phyloP scores from a whole-genome alignment of 2,329 filamentous ascomycete genomes.

The Zalaria obscura region DNA sequence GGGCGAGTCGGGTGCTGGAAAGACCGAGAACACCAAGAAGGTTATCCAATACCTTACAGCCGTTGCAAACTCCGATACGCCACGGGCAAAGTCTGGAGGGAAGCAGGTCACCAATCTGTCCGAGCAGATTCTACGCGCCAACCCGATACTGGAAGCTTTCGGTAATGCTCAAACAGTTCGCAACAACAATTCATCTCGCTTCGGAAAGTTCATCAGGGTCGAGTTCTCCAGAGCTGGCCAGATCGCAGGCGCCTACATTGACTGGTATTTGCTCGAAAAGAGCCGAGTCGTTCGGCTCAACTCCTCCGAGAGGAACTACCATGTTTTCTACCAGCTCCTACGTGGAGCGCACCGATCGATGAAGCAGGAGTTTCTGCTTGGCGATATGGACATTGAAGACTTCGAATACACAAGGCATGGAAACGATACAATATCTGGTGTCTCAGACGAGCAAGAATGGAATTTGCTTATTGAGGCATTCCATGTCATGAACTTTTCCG shows the following conservation, averaged over 20 bases:
- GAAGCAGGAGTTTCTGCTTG: conserved; percentile 64
- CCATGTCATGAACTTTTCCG: conserved; percentile 80
- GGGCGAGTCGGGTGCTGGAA: conserved; percentile 93
- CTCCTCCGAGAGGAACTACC: conserved; percentile 81
- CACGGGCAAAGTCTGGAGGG: conserved; percentile 43
- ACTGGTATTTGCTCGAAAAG: conserved; percentile 97
- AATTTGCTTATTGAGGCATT: conserved; percentile 82
- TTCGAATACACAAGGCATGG: conserved; percentile 87
- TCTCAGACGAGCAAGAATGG: conserved; percentile 89
- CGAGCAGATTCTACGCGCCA: conserved; percentile 88
- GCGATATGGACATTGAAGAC: conserved; percentile 62
- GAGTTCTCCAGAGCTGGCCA: conserved; percentile 80
- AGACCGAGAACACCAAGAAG: conserved; percentile 98
- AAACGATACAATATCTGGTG: conserved; percentile 79
- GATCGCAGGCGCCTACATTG: conserved; percentile 90
- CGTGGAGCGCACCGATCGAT: conserved; percentile 63
- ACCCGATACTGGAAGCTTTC: conserved; percentile 94
- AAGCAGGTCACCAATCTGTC: conserved; percentile 73
- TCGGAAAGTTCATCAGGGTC: conserved; percentile 97
- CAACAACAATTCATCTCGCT: conserved; percentile 96
- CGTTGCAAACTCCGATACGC: conserved; percentile 72
- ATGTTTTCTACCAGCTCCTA: conserved; percentile 91
- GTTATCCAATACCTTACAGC: conserved; percentile 97
- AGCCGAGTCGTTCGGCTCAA: conserved; percentile 91
- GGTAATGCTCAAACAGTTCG: conserved; percentile 95